Conservation (phyloP, 345 rosid species). For the Gossypium mustelinum region DNA sequence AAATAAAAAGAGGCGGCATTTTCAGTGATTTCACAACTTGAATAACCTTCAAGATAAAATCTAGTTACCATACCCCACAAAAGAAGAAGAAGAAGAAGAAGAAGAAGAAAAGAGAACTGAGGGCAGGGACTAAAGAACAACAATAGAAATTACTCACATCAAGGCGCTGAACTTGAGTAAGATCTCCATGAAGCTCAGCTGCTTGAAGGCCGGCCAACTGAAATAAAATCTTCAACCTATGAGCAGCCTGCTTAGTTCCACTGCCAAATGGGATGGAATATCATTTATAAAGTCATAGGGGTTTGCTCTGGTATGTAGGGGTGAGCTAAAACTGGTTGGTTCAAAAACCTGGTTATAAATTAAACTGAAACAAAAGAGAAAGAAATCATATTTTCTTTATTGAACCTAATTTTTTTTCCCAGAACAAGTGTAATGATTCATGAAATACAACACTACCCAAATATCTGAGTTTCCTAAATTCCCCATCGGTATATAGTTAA, state of each 20-base stretch:
- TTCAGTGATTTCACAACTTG: background rate
- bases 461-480: background rate
- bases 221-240: conserved; percentile 88
- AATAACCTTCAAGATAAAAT: background rate
- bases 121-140: background rate
- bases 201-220: conserved; percentile 81
- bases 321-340: background rate
- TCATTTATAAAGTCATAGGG: conserved; percentile 4
- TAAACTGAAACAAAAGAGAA: background rate
- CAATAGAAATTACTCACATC: conserved; percentile 53
- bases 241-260: conserved; percentile 96
- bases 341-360: background rate
- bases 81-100: background rate
- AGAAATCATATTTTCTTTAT: background rate
- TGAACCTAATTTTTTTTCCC: background rate
- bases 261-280: conserved; percentile 38
- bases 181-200: conserved; percentile 98
- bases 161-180: conserved; percentile 92
- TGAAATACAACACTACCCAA: background rate
- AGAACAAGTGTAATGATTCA: background rate
- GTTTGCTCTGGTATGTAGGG: background rate
- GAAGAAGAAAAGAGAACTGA: too few species aligned
- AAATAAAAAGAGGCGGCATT: background rate
- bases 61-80: background rate
- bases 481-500: background rate